Percentiles rank a stretch among this genome's conserved stretches.
phyloP scores from a whole-genome alignment of 495 filamentous ascomycete species.

The Parmelia sp. region DNA sequence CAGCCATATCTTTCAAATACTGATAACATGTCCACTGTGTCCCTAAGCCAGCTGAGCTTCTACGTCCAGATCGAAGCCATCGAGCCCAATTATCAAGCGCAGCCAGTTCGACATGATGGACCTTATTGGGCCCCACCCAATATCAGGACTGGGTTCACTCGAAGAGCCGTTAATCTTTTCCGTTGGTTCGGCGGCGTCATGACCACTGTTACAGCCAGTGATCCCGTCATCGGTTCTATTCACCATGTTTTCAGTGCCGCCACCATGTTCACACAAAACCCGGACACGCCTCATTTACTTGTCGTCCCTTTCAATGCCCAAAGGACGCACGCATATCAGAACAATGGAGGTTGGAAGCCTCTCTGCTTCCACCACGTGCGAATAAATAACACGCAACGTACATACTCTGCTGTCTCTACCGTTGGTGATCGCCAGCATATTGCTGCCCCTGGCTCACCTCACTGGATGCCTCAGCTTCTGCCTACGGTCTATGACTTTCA shows the following conservation, averaged over 20 bases:
- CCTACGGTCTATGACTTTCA: conserved; percentile 18
- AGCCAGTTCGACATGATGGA: background rate
- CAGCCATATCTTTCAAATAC: background rate
- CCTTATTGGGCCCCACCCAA: conserved; percentile 13
- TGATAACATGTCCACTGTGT: background rate
- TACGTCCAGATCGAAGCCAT: conserved; percentile 14
- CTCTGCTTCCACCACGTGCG: conserved; percentile 10
- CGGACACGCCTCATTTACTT: conserved; percentile 17
- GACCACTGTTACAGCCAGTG: background rate
- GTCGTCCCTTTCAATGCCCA: conserved; percentile 13
- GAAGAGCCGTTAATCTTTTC: background rate
- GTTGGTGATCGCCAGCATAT: conserved; percentile 1
- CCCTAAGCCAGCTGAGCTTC: background rate
- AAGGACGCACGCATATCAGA: background rate
- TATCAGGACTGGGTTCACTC: background rate
- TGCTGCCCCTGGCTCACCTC: conserved; percentile 13
- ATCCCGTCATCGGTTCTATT: background rate
- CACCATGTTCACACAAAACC: conserved; percentile 20
- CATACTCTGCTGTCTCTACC: conserved; percentile 6
- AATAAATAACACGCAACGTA: background rate
- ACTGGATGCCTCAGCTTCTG: conserved; percentile 24
- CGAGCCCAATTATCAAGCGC: conserved; percentile 8
- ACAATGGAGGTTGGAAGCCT: conserved; percentile 1
- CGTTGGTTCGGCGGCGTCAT: conserved; percentile 19
- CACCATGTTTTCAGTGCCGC: background rate